Evolutionary conservation across 2,329 filamentous ascomycete species (phyloP), one percentile per base, ranked within the genome.

Genomic region (Mycocentrospora acerina): DNA sequence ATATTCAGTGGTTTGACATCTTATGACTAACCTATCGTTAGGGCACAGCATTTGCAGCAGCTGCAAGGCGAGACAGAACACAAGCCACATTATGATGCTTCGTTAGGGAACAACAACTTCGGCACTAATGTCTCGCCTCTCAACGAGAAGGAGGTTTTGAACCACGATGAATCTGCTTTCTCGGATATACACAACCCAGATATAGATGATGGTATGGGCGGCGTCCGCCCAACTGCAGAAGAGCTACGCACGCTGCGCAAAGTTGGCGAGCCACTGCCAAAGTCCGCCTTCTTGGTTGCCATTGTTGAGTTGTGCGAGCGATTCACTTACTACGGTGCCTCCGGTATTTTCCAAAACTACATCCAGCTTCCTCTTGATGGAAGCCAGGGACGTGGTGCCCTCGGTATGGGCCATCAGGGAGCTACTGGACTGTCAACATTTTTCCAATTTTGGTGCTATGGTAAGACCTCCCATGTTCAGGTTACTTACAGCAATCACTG

Each of bases 331-430:
- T 71, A 70, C 42, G 67, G 66, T 24, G 67, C 71, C 7, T 70
- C 67, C 29, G 72, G 72, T 48, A 65, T 73, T 18, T 75, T 76
- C 57, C 72, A 75, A 48, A 75, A 76, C 60, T 76, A 75, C 55
- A 71, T 74, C 42, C 66, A 73, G 50, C 58, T 61, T 26, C 67
- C 68, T 16, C 57, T 59, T 13, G 59, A 62, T 40, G 61, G 62
- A 13, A 62, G 64, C 32, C 57, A 66, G 15, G 64, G 69, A 12
- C 61, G 61, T 28, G 71, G 66, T 53, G 66, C 66, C 11, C 62
- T 69, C 22, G 71, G 71, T 13, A 63, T 74, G 37, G 68, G 68
- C 7, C 72, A 73, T 51, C 53, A 67, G 35, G 69, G 68, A 33
- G 69, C 72, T 8, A 74, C 72, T 35, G 71, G 69, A 37, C 58